Evolutionary conservation across 176 grass and related monocot genomes (phyloP).

Genomic region (Oryza glumipatula): DNA sequence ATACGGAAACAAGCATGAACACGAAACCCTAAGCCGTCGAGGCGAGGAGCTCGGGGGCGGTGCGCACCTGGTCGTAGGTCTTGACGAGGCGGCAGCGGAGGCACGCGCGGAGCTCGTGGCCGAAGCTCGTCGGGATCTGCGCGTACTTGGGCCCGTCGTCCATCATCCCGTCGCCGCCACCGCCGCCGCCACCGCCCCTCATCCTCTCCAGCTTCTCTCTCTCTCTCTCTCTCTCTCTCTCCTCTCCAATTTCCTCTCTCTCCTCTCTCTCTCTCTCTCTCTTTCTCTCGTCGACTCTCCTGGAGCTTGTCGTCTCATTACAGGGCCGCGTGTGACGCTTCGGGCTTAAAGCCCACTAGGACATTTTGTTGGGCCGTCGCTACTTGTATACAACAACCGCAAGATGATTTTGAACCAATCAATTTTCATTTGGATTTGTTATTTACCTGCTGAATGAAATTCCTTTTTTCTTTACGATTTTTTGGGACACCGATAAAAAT

Average conservation of each 20-base stretch:
- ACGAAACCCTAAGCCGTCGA: background rate
- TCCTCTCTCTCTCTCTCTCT: no score
- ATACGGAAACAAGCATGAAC: background rate
- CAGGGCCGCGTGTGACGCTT: background rate
- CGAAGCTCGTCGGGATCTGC: constrained; percentile 98
- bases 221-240: background rate
- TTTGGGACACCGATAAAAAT: no score
- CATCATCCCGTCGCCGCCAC: constrained; percentile 36
- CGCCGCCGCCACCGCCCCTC: background rate
- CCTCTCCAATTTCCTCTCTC: no score
- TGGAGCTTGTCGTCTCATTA: background rate
- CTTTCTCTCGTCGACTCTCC: no score
- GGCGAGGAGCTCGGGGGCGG: background rate
- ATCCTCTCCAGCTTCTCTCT: background rate
- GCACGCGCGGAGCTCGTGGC: constrained; percentile 95
- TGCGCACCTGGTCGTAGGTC: constrained; percentile 87
- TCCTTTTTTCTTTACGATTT: no score
- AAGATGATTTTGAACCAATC: no score
- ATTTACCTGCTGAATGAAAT: no score
- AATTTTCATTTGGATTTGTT: no score
- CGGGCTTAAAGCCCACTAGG: background rate
- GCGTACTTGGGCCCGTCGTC: constrained; percentile 60
- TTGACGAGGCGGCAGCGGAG: constrained; percentile 99
- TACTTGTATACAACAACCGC: no score
- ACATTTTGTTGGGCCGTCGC: background rate